phyloP scores from a whole-genome alignment of 257 asterid species.

The Ilex aquifolium region DNA sequence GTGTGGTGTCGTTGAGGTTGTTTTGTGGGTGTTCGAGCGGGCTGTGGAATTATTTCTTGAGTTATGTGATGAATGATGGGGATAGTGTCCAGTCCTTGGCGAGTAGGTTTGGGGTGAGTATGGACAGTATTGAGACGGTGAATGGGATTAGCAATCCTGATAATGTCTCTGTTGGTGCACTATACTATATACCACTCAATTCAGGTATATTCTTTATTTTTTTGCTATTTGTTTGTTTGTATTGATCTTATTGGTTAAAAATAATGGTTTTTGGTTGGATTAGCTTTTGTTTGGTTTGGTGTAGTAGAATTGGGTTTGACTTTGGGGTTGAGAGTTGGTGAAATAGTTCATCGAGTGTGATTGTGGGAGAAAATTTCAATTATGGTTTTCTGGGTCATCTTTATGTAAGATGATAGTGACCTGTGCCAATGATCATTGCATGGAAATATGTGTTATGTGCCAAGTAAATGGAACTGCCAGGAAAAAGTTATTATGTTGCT shows the following conservation, averaged over 20 bases:
- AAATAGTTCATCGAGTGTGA: neutral
- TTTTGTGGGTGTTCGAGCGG: constrained; percentile 97
- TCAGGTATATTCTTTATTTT: constrained; percentile 44
- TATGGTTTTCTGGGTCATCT: no score
- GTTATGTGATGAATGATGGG: constrained; percentile 85
- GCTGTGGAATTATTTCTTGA: constrained; percentile 90
- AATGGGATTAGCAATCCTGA: constrained; percentile 80
- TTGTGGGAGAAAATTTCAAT: neutral
- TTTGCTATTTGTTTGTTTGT: neutral
- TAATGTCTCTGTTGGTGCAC: constrained; percentile 75
- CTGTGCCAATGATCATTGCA: no score
- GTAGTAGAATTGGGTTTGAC: constrained; percentile 1
- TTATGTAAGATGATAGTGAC: no score
- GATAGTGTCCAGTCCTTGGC: constrained; percentile 86
- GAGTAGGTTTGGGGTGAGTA: constrained; percentile 96
- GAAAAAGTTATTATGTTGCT: no score
- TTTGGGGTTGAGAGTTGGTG: constrained; percentile 15
- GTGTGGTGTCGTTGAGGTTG: constrained; percentile 71
- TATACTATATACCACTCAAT: constrained; percentile 75
- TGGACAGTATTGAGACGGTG: constrained; percentile 79
- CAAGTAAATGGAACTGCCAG: no score
- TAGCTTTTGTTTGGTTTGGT: constrained; percentile 6
- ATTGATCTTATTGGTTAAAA: constrained; percentile 3
- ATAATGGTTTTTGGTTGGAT: constrained; percentile 6
- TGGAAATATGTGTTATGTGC: no score